Evolutionary conservation across 495 filamentous ascomycete species (phyloP).

Genomic region (Neurospora sp.): DNA sequence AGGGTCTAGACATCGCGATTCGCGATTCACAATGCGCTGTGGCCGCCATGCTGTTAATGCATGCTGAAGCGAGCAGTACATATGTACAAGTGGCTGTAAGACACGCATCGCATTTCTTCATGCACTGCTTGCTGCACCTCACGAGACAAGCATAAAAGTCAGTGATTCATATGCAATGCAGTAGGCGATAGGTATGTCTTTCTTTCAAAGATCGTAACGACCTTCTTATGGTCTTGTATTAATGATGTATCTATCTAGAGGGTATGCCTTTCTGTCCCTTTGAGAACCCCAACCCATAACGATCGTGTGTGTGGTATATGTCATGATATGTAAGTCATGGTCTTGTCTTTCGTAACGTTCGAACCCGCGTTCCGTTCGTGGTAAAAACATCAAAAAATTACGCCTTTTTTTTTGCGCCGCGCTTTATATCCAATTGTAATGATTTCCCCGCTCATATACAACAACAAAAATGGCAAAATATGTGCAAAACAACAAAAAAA

Average conservation of each 20-base stretch:
- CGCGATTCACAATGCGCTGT: background rate
- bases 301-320: background rate
- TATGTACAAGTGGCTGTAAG: too few species aligned
- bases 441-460: background rate
- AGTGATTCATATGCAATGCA: background rate
- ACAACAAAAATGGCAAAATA: background rate
- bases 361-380: background rate
- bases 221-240: background rate
- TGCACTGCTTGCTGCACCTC: background rate
- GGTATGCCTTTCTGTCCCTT: background rate
- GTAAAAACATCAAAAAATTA: background rate
- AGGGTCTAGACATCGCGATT: background rate
- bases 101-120: background rate
- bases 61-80: too few species aligned
- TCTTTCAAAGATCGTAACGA: background rate
- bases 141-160: background rate
- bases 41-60: background rate
- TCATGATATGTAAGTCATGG: background rate
- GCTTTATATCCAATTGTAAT: background rate
- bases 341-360: background rate
- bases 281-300: background rate
- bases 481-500: background rate
- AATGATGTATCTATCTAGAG: background rate
- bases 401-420: background rate
- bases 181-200: background rate